These are phyloP conservation scores for Dactylonectria macrodidyma DNA, from an alignment of 2,329 filamentous ascomycete species.

Conservation along the genomic window DNA sequence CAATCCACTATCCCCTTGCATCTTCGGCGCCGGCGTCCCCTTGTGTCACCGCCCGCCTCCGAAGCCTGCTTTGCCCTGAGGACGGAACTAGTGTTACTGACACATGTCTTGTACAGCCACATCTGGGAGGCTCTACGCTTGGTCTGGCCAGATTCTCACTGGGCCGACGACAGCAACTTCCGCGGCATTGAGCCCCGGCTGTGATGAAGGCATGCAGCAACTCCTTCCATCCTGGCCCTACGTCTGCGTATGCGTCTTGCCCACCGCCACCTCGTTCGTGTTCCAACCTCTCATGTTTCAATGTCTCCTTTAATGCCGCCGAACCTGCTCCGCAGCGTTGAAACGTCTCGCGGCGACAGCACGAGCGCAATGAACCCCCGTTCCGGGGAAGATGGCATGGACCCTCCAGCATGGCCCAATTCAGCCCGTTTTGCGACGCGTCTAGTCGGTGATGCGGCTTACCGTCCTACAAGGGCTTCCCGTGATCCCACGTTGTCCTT, in stretches of 20 bases:
- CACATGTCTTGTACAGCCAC: constrained; percentile 68
- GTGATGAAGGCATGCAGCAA: constrained; percentile 58
- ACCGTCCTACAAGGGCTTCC: constrained; percentile 39
- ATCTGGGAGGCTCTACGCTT: constrained; percentile 94
- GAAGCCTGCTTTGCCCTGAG: constrained; percentile 38
- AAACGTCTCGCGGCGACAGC: constrained; percentile 39
- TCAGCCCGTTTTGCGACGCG: constrained; percentile 49
- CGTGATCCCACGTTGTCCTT: constrained; percentile 45
- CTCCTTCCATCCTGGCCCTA: constrained; percentile 5
- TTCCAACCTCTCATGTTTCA: constrained; percentile 13
- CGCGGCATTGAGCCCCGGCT: constrained; percentile 84
- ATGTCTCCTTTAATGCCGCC: constrained; percentile 34
- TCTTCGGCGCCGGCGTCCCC: constrained; percentile 34
- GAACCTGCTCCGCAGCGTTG: constrained; percentile 36
- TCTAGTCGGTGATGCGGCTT: constrained; percentile 42
- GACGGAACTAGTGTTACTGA: constrained; percentile 48
- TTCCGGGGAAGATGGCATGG: constrained; percentile 24
- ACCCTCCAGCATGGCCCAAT: constrained; percentile 41
- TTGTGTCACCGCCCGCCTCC: constrained; percentile 38
- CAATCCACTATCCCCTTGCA: constrained; percentile 32
- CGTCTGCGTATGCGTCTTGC: not conserved
- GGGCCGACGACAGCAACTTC: constrained; percentile 81
- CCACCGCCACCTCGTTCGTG: constrained; percentile 11
- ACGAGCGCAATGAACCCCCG: constrained; percentile 19
- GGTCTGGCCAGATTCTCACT: constrained; percentile 92